These are phyloP conservation scores for Hydrangea macrophylla DNA, from an alignment of 148 eudicot genomes.

Conservation along the genomic window DNA sequence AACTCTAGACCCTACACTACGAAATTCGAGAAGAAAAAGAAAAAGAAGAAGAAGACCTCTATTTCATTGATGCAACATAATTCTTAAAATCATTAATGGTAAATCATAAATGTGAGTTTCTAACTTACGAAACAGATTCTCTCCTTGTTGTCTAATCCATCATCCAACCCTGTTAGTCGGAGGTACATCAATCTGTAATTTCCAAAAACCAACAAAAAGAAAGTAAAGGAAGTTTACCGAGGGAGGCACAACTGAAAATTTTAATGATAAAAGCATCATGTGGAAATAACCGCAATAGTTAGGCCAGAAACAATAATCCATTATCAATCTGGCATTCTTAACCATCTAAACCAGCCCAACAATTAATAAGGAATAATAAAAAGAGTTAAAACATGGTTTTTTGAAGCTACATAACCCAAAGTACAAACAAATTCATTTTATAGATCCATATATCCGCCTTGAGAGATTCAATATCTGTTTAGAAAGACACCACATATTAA, in stretches of 20 bases:
- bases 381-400: neutral
- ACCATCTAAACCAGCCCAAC: neutral
- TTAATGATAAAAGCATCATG: neutral
- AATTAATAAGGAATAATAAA: neutral
- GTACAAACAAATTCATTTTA: neutral
- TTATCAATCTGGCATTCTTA: neutral
- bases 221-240: constrained; percentile 10
- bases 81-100: neutral
- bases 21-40: too few species aligned
- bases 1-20: too few species aligned
- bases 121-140: constrained; percentile 75
- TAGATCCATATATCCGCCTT: neutral
- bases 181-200: constrained; percentile 77
- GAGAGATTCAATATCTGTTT: neutral
- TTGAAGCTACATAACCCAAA: neutral
- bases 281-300: too few species aligned
- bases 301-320: neutral
- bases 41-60: neutral
- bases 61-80: constrained; percentile 6
- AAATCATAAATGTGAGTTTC: neutral
- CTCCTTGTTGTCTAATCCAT: constrained; percentile 79
- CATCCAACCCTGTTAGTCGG: constrained; percentile 90
- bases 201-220: constrained; percentile 14
- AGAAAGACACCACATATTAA: neutral
- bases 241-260: neutral